Evolutionary conservation across 805 yeast species (phyloP).

Genomic region (Pichia paraexigua): DNA sequence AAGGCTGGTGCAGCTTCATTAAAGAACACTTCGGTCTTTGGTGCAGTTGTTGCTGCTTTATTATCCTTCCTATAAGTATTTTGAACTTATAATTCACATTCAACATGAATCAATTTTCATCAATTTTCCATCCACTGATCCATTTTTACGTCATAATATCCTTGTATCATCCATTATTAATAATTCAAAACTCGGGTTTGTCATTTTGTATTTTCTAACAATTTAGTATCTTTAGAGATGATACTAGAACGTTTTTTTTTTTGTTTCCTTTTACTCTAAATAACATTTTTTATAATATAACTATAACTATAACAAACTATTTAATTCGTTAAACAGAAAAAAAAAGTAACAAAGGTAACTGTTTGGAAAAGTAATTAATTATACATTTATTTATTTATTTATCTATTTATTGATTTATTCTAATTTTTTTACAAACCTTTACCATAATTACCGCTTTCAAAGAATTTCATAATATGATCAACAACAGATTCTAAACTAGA

Average conservation of each 20-base stretch:
- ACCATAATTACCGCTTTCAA: constrained; percentile 75
- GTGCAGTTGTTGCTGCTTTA: constrained; percentile 42
- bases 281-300: constrained; percentile 4
- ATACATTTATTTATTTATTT: too few species aligned
- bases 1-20: constrained; percentile 4
- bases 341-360: not conserved
- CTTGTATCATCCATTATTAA: not conserved
- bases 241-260: not conserved
- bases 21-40: constrained; percentile 35
- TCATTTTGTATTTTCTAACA: not conserved
- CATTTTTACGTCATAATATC: not conserved
- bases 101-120: not conserved
- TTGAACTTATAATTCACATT: too few species aligned
- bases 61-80: constrained; percentile 41
- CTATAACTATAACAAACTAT: constrained; percentile 4
- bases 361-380: too few species aligned
- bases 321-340: not conserved
- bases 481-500: constrained; percentile 70
- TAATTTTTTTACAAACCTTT: constrained; percentile 55
- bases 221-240: not conserved
- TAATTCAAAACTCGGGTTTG: not conserved
- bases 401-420: too few species aligned
- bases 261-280: not conserved
- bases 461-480: constrained; percentile 62
- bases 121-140: not conserved